Evolutionary conservation across 371 early-diverging fungal species (phyloP), one percentile per base, ranked within the genome.

Genomic region (Mortierella sp.): DNA sequence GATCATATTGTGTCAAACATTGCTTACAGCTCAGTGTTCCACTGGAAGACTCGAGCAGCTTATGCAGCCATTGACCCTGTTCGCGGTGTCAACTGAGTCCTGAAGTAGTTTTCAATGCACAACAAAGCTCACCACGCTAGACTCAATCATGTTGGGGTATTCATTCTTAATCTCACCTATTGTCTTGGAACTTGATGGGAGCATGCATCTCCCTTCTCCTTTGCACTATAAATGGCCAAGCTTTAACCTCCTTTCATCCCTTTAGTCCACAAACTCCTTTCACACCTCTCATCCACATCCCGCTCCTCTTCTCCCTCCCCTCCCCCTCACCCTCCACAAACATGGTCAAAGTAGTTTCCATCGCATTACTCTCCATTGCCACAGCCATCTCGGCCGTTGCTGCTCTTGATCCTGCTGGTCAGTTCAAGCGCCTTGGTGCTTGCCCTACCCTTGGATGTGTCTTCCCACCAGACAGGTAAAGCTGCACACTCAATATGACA

Each of bases 371-470:
- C 55, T 61, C 70, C 41, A 52, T 76, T 52, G 69, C 70, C 54
- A 64, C 70, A 4, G 76, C 76, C 65, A 48, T 68, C 58, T 69
- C 69, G 61, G 64, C 60, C 24, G 76, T 68, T 30, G 61, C 64
- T 39, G 76, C 65, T 19, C 82, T 82, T 63, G 86, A 86, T 61
- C 80, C 73, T 21, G 74, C 74, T 63, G 86, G 86, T 59, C 86
- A 86, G 73, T 86, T 83, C 58, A 83, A 83, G 72, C 82, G 86
- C 67, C 71, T 84, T 31, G 83, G 83, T 65, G 86, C 86, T 13
- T 86, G 86, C 80, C 86, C 86, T 54, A 68, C 72, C 23, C 83
- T 83, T 54, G 83, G 82, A 41, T 86, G 86, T 64, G 82, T 86
- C 46, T 81, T 84, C 64, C 86, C 86, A 58, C 86, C 86, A 61